Evolutionary conservation across 805 yeast species (phyloP), one percentile per base, ranked within the genome.

Genomic region (Millerozyma acaciae): DNA sequence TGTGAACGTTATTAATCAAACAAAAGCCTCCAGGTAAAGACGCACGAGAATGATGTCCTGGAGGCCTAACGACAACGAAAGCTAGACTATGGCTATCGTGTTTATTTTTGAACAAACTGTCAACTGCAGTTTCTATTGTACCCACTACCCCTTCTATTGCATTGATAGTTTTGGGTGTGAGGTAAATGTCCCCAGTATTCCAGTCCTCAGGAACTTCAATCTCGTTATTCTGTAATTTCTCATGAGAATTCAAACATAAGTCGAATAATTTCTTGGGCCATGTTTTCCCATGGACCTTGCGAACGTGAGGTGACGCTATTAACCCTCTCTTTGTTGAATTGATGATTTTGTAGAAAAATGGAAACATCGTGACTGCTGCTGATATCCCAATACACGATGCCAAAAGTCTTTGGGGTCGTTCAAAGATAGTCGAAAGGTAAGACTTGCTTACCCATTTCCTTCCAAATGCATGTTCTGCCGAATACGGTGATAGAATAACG

Each of bases 41-140:
- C 0, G 87, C 81, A 47, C 84, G 93, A 16, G 87, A 79, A 55
- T 85, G 95, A 51, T 85, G 95, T 3, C 95, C 95, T 1, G 94
- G 93, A 1, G 93, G 93, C 31, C 93, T 64, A 26, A 84, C 73
- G 1, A 78, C 77, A 0, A 80, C 80, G 57, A 84, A 84, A 2
- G 81, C 79, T 10, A 65, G 48, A 34, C 65, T 48, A 35, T 64
- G 62, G 49, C 58, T 41, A 23, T 39, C 40, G 13, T 38, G 25
- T 21, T 16, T 30, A 9, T 38, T 26, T 4, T 44, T 51, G 36
- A 47, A 60, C 10, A 66, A 42, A 3, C 61, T 45, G 48, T 85
- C 93, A 1, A 84, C 66, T 2, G 83, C 88, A 1, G 73, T 63
- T 51, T 85, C 93, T 3, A 85, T 63, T 0, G 93, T 79, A 1